Evolutionary conservation across 2,329 filamentous ascomycete species (phyloP), one percentile per base, ranked within the genome.

Genomic region (Cytospora chrysosperma): DNA sequence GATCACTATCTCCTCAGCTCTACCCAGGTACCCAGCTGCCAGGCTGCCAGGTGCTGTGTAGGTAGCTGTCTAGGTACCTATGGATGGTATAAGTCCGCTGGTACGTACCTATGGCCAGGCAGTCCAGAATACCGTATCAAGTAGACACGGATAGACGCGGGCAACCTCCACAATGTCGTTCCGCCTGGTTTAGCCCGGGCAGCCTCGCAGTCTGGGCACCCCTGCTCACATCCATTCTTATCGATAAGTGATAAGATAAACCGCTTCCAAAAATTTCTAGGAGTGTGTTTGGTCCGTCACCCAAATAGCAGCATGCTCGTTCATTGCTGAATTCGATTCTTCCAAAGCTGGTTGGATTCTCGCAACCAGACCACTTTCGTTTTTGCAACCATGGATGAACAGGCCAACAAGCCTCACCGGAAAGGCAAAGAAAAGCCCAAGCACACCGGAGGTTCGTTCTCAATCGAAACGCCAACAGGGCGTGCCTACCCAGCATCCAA

Each of bases 361-460:
- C 37, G 13, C 56, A 51, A 59, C 27, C 19, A 15, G 43, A 59
- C 27, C 19, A 15, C 28, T 32, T 53, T 49, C 26, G 37, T 26
- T 50, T 61, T 24, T 71, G 66, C 75, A 75, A 83, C 68, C 70
- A 93, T 93, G 90, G 90, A 93, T 75, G 85, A 92, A 67, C 93
- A 97, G 80, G 77, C 84, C 52, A 93, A 98, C 73, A 88, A 92
- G 77, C 86, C 92, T 71, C 94, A 98, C 82, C 85, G 93, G 72
- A 88, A 91, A 72, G 81, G 88, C 32, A 97, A 97, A 78, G 91
- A 95, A 78, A 96, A 96, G 82, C 96, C 96, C 82, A 77, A 72
- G 68, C 78, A 79, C 55, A 76, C 87, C 51, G 88, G 86, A 74
- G 87, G 85, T 85, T 72, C 65, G 76, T 73, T 32, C 26, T 55